Evolutionary conservation across 2,329 filamentous ascomycete species (phyloP).

Genomic region (Hypocrella siamensis): DNA sequence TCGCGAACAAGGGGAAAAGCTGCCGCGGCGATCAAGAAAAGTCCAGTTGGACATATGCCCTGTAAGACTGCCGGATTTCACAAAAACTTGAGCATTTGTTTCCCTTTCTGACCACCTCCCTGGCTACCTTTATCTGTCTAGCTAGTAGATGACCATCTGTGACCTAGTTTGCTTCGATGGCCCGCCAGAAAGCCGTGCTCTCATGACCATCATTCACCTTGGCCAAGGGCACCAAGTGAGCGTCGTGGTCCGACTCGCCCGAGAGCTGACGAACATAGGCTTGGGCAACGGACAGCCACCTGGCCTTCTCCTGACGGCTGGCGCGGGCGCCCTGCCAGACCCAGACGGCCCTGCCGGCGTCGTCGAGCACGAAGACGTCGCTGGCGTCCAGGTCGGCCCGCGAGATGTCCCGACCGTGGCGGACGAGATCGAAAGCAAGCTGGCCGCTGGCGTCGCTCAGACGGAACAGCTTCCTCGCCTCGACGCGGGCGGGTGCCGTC

Average conservation of each 20-base stretch:
- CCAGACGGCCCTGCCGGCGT: constrained; percentile 42
- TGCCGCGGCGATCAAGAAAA: no score
- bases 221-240: constrained; percentile 33
- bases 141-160: not conserved
- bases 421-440: constrained; percentile 41
- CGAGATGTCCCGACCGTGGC: constrained; percentile 31
- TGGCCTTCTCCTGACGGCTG: constrained; percentile 40
- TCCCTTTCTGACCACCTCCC: no score
- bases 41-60: no score
- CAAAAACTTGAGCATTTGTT: no score
- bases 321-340: constrained; percentile 49
- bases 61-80: no score
- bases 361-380: constrained; percentile 48
- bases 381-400: constrained; percentile 35
- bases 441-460: constrained; percentile 45
- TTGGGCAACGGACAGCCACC: constrained; percentile 46
- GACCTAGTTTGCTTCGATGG: constrained; percentile 16
- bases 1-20: no score
- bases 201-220: constrained; percentile 43
- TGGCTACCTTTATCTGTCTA: no score
- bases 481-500: no score
- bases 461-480: constrained; percentile 39
- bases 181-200: constrained; percentile 33
- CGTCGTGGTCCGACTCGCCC: constrained; percentile 10
- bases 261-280: constrained; percentile 31